Base-by-base conservation (phyloP, 805 yeast species). In the Naumovozyma castellii region DNA sequence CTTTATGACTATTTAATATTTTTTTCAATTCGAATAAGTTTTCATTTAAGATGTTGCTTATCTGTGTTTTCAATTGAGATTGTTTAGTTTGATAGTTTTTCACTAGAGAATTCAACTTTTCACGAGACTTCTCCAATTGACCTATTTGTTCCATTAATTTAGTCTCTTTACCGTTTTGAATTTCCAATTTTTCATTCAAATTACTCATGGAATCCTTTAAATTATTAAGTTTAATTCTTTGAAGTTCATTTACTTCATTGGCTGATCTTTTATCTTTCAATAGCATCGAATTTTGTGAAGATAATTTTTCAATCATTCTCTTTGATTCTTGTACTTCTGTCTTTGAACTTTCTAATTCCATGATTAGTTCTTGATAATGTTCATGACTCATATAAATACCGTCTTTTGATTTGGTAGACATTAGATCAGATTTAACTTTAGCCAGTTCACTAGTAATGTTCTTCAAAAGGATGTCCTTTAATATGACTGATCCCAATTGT, bases 351-450 rank as follows among this genome's bases (percentile, higher is more conserved):
- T 73, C 76, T 14, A 70, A 56, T 38, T 73, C 73, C 39, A 61
- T 62, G 49, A 70, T 68, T 25, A 75, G 40, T 34, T 71, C 73
- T 37, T 71, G 71, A 49, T 80, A 80, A 53, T 78, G 78, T 13
- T 63, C 68, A 22, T 73, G 74, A 49, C 77, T 76, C 70, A 84
- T 60, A 51, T 66, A 78, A 18, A 83, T 68, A 1, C 88, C 87
- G 45, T 79, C 82, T 53, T 73, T 79, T 8, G 65, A 62, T 44
- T 80, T 68, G 0, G 85, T 70, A 0, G 88, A 80, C 30, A 68
- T 53, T 30, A 82, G 59, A 56, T 84, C 92, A 51, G 53, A 73
- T 68, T 49, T 79, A 44, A 51, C 64, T 60, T 47, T 77, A 46
- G 58, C 73, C 61, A 56, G 66, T 61, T 58, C 82, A 45, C 32